These are phyloP conservation scores for Zopfochytrium polystomum DNA, from an alignment of 371 early-diverging fungal genomes.

Conservation along the genomic window DNA sequence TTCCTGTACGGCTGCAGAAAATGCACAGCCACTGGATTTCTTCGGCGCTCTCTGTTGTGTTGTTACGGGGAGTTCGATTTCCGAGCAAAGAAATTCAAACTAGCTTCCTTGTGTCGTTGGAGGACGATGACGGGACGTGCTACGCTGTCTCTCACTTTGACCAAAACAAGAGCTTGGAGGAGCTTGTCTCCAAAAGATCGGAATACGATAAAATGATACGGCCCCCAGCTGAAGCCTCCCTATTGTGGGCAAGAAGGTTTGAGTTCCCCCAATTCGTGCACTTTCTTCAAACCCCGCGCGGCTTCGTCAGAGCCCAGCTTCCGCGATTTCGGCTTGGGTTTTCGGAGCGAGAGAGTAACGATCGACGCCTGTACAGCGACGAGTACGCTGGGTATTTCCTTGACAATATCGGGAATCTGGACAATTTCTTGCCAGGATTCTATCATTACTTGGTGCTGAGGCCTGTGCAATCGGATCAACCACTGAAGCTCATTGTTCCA, in stretches of 20 bases:
- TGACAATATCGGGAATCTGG: neutral
- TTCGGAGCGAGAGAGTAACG: neutral
- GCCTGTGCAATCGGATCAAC: neutral
- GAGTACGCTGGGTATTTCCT: neutral
- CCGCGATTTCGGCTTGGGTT: slow-evolving; percentile 10
- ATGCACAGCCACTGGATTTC: slow-evolving; percentile 5
- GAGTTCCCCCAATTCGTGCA: slow-evolving; percentile 3
- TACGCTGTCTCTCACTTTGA: neutral
- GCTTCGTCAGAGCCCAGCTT: neutral
- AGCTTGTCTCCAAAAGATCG: neutral
- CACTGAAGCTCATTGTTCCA: neutral
- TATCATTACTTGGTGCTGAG: slow-evolving; percentile 5
- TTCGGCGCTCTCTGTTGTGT: neutral
- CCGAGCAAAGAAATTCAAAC: neutral
- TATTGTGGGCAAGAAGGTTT: neutral
- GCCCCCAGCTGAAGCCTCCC: neutral
- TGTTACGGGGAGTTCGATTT: neutral
- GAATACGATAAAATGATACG: neutral
- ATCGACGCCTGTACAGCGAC: neutral
- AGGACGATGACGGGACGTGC: no score
- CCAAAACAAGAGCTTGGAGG: no score
- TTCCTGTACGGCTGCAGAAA: slow-evolving; percentile 7
- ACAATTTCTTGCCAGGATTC: slow-evolving; percentile 1
- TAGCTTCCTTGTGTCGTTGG: neutral
- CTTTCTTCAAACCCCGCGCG: neutral